Percentiles rank a stretch among this genome's conserved stretches.
phyloP scores from a whole-genome alignment of 2,329 filamentous ascomycete species.

The Nannizzia gypsea region DNA sequence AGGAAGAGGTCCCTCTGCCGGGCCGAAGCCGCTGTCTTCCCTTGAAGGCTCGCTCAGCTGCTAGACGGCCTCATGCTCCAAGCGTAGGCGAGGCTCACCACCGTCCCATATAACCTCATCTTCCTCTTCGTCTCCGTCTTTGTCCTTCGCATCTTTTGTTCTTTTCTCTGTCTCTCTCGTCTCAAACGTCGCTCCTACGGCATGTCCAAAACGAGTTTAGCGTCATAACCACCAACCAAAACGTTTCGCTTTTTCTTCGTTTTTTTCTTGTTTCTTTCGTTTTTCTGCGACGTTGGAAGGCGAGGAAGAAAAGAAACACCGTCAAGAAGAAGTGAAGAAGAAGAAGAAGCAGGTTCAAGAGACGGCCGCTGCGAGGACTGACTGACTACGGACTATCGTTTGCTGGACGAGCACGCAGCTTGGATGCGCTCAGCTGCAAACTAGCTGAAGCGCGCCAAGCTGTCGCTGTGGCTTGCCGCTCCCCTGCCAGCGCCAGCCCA shows the following conservation, averaged over 20 bases:
- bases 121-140: not conserved
- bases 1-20: not conserved
- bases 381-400: too few relatives aligned
- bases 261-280: not conserved
- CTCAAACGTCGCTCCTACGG: not conserved
- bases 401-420: too few relatives aligned
- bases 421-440: too few relatives aligned
- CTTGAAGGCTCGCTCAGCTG: not conserved
- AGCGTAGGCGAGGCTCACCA: not conserved
- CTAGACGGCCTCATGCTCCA: not conserved
- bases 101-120: not conserved
- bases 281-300: too few relatives aligned
- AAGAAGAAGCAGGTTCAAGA: not conserved
- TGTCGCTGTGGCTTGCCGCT: not conserved
- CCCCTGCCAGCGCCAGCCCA: too few relatives aligned
- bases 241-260: not conserved
- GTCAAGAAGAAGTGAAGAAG: not conserved
- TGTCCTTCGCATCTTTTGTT: not conserved
- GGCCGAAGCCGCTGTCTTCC: constrained; percentile 2
- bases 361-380: not conserved
- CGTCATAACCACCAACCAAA: not conserved
- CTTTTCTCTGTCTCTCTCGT: not conserved
- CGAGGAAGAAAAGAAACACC: not conserved
- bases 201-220: not conserved
- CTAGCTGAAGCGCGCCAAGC: not conserved